phyloP scores from a whole-genome alignment of 1,284 basidiomycete genomes.

The Trametes sp. region DNA sequence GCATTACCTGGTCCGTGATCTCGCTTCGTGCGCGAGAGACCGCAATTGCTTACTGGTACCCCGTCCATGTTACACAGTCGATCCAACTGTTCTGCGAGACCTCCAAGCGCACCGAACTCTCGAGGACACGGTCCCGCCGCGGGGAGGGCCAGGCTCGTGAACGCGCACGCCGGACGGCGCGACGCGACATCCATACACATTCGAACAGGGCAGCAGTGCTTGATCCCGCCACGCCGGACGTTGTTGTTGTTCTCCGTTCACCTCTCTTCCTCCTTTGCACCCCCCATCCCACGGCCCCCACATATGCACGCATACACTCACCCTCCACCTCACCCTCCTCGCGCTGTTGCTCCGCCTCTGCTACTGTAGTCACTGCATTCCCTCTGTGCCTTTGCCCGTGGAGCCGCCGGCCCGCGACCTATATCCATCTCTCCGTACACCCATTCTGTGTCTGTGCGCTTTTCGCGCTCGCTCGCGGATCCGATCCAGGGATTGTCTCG shows the following conservation, averaged over 20 bases:
- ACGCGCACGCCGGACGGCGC: constrained; percentile 5
- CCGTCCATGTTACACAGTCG: constrained; percentile 59
- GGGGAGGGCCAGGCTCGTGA: constrained; percentile 27
- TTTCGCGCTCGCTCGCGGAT: constrained; percentile 10
- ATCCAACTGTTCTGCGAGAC: constrained; percentile 88
- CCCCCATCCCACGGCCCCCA: too few species aligned
- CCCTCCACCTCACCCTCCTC: constrained; percentile 15
- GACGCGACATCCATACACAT: constrained; percentile 23
- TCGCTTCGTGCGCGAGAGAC: constrained; percentile 26
- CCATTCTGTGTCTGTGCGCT: constrained; percentile 5
- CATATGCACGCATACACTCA: constrained; percentile 29
- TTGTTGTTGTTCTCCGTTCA: constrained; percentile 21
- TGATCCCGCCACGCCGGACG: constrained; percentile 31
- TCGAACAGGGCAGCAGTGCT: constrained; percentile 32
- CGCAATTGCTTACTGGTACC: constrained; percentile 20
- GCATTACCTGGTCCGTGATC: constrained; percentile 76
- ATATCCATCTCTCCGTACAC: constrained; percentile 23
- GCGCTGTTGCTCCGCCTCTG: constrained; percentile 17
- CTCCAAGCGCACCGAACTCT: constrained; percentile 87
- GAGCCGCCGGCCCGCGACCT: constrained; percentile 23
- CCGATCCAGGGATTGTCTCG: constrained; percentile 26
- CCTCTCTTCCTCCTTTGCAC: constrained; percentile 1
- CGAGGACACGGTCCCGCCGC: constrained; percentile 56
- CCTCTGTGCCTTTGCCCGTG: constrained; percentile 13
- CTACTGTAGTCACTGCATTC: constrained; percentile 23